Conservation (phyloP, 1,284 basidiomycete species). For the Grifola frondosa region DNA sequence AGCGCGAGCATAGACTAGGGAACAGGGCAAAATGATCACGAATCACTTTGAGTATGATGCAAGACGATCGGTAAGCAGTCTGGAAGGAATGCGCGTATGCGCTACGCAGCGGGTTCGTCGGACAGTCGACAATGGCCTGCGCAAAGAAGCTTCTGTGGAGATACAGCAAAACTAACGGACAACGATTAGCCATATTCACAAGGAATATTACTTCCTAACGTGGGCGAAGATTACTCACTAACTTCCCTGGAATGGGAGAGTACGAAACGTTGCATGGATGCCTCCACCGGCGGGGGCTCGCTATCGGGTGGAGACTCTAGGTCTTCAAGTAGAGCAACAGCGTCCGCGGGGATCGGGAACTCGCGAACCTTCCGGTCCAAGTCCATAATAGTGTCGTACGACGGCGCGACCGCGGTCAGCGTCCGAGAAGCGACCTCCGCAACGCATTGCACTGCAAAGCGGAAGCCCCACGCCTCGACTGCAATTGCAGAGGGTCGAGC, state of each 20-base stretch:
- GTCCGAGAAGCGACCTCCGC: conserved; percentile 64
- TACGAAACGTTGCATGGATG: conserved; percentile 44
- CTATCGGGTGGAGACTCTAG: conserved; percentile 24
- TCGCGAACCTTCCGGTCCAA: conserved; percentile 70
- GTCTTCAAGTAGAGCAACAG: conserved; percentile 33
- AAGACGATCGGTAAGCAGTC: conserved; percentile 37
- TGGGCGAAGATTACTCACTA: conserved; percentile 26
- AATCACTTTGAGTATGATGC: conserved; percentile 34
- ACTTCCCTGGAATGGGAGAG: conserved; percentile 40
- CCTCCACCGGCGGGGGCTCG: conserved; percentile 26
- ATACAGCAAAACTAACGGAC: conserved; percentile 35
- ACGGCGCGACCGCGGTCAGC: conserved; percentile 60
- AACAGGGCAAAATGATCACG: conserved; percentile 27
- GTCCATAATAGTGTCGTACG: conserved; percentile 68
- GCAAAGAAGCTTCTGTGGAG: conserved; percentile 43
- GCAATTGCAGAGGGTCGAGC: not conserved
- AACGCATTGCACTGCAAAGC: conserved; percentile 64
- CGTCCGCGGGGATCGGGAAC: conserved; percentile 52
- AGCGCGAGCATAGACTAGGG: conserved; percentile 31
- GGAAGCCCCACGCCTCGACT: conserved; percentile 63
- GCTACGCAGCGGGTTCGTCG: conserved; percentile 38
- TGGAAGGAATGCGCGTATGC: conserved; percentile 41
- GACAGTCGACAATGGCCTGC: conserved; percentile 39
- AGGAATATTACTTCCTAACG: not conserved
- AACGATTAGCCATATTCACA: not conserved